A percentile compares a stretch with the other conserved stretches of the same genome.
Evolutionary conservation across 345 rosid genomes (phyloP).

Genomic region (Theobroma cacao): DNA sequence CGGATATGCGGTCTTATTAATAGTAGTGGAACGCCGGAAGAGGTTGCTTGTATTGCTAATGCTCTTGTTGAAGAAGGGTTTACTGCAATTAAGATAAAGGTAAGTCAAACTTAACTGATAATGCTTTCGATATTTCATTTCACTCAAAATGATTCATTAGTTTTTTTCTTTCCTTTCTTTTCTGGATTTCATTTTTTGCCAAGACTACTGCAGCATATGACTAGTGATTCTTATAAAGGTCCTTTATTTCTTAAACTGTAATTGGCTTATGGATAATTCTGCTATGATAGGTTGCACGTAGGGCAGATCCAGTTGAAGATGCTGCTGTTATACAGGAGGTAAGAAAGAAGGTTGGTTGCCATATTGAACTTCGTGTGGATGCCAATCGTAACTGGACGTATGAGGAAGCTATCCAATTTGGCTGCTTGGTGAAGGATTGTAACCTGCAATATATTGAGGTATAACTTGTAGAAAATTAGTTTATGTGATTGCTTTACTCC

Average conservation of each 20-base stretch:
- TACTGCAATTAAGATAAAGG: conserved; percentile 85
- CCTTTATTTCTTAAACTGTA: neutral
- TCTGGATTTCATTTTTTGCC: neutral
- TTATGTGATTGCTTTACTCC: neutral
- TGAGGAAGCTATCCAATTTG: conserved; percentile 72
- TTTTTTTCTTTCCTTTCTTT: neutral
- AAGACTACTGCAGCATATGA: neutral
- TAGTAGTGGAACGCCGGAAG: conserved; percentile 67
- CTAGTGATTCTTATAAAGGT: neutral
- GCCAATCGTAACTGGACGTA: conserved; percentile 90
- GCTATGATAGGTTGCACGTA: conserved; percentile 73
- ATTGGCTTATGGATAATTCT: conserved; percentile 10
- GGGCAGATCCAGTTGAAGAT: conserved; percentile 65
- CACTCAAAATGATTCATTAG: neutral
- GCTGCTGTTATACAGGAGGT: conserved; percentile 78
- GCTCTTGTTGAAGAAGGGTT: conserved; percentile 79
- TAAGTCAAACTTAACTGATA: conserved; percentile 23
- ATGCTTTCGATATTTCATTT: neutral
- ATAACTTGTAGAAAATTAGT: conserved; percentile 10
- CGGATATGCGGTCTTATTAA: conserved; percentile 83
- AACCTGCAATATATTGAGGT: conserved; percentile 92
- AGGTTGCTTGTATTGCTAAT: conserved; percentile 64
- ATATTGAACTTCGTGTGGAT: conserved; percentile 82
- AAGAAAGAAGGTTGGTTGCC: conserved; percentile 62
- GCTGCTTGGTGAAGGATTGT: conserved; percentile 61